phyloP scores from a whole-genome alignment of 208 protist genomes.

The Leishmania braziliensis region DNA sequence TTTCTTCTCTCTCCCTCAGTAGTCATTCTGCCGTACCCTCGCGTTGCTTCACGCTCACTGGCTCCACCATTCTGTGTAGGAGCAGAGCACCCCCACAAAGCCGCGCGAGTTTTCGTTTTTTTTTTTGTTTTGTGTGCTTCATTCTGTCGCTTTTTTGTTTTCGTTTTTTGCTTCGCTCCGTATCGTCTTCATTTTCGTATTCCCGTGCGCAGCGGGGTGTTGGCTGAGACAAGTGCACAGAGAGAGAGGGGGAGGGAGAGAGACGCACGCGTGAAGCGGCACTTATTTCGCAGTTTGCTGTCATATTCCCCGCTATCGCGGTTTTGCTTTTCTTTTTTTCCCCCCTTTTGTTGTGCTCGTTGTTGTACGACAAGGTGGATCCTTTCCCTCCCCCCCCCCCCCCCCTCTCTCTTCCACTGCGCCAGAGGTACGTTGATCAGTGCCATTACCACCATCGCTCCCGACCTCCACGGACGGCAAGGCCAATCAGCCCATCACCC shows the following conservation, averaged over 20 bases:
- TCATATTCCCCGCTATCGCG: not conserved
- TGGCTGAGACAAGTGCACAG: not conserved
- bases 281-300: not conserved
- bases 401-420: not conserved
- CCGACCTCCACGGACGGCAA: not conserved
- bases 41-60: not conserved
- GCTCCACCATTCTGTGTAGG: not conserved
- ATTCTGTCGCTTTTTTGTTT: no score
- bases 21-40: not conserved
- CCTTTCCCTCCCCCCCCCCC: not conserved
- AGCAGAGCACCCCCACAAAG: not conserved
- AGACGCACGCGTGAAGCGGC: not conserved
- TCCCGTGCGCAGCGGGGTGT: not conserved
- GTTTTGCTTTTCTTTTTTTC: conserved; percentile 13
- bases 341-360: not conserved
- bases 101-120: not conserved
- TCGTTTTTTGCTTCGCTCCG: no score
- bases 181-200: not conserved
- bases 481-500: not conserved
- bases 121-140: not conserved
- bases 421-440: not conserved
- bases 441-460: not conserved
- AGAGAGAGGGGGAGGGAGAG: no score
- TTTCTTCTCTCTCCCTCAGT: not conserved
- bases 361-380: not conserved